These are phyloP conservation scores for Leucosporidium scottii DNA, from an alignment of 768 basidiomycete genomes.

Conservation along the genomic window DNA sequence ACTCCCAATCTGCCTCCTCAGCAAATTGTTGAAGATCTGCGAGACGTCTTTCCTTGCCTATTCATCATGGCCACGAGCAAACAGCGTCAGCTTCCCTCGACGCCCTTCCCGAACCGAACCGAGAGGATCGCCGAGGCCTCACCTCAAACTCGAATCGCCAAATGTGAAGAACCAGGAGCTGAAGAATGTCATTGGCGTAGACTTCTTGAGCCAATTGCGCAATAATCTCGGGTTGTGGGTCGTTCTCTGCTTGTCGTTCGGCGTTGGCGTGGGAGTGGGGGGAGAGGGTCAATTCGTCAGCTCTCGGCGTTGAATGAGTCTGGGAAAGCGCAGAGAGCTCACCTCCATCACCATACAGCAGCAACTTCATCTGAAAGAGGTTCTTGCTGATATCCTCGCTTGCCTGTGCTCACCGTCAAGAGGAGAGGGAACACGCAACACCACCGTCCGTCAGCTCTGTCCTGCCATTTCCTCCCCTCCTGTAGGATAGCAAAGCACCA, in stretches of 20 bases:
- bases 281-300: not conserved
- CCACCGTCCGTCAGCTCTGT: not conserved
- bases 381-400: conserved; percentile 83
- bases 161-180: conserved; percentile 70
- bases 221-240: conserved; percentile 78
- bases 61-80: not conserved
- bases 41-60: conserved; percentile 49
- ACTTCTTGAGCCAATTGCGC: conserved; percentile 95
- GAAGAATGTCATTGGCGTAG: conserved; percentile 80
- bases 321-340: conserved; percentile 34
- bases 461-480: not conserved
- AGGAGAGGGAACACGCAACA: no score
- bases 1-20: conserved; percentile 76
- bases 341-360: conserved; percentile 86
- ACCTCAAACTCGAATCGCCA: conserved; percentile 90
- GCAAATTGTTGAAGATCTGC: conserved; percentile 47
- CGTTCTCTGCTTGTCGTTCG: conserved; percentile 45
- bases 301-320: not conserved
- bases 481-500: not conserved
- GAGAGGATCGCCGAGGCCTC: conserved; percentile 37
- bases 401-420: conserved; percentile 50
- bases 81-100: conserved; percentile 45
- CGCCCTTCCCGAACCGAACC: conserved; percentile 42
- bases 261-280: not conserved
- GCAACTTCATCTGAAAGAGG: conserved; percentile 78